Evolutionary conservation across 306 rosid genomes (phyloP).

Genomic region (Carpinus fangiana): DNA sequence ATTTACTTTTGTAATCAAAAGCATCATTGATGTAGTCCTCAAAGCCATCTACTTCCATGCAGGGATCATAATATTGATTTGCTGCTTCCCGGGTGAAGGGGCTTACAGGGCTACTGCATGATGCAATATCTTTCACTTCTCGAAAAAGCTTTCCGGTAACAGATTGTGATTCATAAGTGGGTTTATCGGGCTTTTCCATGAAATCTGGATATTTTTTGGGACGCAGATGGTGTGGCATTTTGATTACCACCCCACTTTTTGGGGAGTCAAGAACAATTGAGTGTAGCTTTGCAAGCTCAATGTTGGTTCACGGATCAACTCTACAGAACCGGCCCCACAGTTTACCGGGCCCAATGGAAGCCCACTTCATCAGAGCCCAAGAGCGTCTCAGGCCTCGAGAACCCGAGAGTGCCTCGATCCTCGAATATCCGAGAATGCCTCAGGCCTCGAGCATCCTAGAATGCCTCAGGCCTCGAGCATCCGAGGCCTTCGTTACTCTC

Average conservation of each 20-base stretch:
- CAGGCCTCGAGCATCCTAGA: too few species aligned
- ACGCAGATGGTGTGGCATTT: conserved; percentile 15
- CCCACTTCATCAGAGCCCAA: too few species aligned
- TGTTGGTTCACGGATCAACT: too few species aligned
- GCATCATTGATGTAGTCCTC: conserved; percentile 66
- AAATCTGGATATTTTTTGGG: conserved; percentile 35
- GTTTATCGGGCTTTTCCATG: conserved; percentile 38
- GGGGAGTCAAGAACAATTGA: conserved; percentile 45
- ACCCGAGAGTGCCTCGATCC: too few species aligned
- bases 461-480: too few species aligned
- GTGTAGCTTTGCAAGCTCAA: conserved; percentile 35
- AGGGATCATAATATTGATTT: conserved; percentile 24
- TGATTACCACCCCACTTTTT: conserved; percentile 35
- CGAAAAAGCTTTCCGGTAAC: conserved; percentile 45
- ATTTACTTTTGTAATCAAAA: conserved; percentile 50
- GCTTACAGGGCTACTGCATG: not conserved
- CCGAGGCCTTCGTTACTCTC: too few species aligned
- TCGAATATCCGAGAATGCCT: too few species aligned
- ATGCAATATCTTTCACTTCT: conserved; percentile 32
- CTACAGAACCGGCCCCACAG: too few species aligned
- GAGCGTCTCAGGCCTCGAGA: too few species aligned
- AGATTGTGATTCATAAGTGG: conserved; percentile 31
- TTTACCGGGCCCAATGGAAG: too few species aligned
- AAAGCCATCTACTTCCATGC: conserved; percentile 64
- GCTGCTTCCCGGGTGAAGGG: conserved; percentile 40